Evolutionary conservation across 768 basidiomycete species (phyloP).

Genomic region (Panellus pusillus): DNA sequence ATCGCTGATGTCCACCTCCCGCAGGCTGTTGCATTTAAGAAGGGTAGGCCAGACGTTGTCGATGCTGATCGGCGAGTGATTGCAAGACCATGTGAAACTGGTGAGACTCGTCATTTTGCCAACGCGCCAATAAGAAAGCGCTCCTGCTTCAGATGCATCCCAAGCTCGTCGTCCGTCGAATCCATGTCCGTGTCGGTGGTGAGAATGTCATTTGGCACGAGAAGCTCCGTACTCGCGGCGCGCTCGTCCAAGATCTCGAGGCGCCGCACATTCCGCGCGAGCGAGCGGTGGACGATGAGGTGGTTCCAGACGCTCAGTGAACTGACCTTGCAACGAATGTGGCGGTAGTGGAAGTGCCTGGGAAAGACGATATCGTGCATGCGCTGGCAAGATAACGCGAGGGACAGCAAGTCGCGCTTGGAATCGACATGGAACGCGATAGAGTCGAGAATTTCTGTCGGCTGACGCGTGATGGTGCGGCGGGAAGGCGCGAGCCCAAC

Average conservation of each 20-base stretch:
- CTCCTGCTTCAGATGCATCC: conserved; percentile 60
- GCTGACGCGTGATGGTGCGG: conserved; percentile 52
- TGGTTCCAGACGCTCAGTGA: conserved; percentile 66
- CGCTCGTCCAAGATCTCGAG: conserved; percentile 65
- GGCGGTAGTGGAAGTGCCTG: conserved; percentile 62
- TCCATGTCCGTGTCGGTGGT: conserved; percentile 59
- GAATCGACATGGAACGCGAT: conserved; percentile 57
- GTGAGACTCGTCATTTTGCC: conserved; percentile 51
- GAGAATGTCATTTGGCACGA: conserved; percentile 44
- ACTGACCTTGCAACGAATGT: conserved; percentile 58
- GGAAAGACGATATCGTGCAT: conserved; percentile 58
- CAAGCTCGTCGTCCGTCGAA: conserved; percentile 59
- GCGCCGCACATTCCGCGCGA: conserved; percentile 61
- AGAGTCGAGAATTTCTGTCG: conserved; percentile 65
- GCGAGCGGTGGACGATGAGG: conserved; percentile 49
- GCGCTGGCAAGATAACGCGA: conserved; percentile 58
- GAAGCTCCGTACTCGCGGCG: conserved; percentile 27
- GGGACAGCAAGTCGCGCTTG: conserved; percentile 51
- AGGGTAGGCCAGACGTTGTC: conserved; percentile 56
- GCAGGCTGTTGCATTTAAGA: conserved; percentile 43
- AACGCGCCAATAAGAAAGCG: conserved; percentile 51
- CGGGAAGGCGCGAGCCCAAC: conserved; percentile 50
- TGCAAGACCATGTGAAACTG: conserved; percentile 61
- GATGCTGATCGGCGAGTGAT: conserved; percentile 61
- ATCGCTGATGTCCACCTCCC: conserved; percentile 51